These are phyloP conservation scores for Balansia obtecta DNA, from an alignment of 2,329 filamentous ascomycete genomes.

Conservation along the genomic window DNA sequence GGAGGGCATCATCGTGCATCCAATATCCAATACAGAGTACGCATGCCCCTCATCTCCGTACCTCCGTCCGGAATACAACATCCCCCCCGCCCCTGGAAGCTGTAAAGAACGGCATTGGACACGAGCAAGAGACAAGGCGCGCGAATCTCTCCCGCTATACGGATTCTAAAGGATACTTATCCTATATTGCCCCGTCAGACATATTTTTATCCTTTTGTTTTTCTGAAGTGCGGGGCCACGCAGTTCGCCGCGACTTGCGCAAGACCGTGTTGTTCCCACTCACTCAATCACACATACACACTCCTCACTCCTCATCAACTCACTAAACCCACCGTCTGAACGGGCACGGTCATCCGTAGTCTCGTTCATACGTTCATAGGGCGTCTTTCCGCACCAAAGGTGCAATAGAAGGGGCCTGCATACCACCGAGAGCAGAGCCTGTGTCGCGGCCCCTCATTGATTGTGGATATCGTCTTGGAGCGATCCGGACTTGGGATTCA, in stretches of 20 bases:
- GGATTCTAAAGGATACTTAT: not conserved
- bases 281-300: too few species aligned
- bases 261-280: not conserved
- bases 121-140: too few species aligned
- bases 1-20: conserved; percentile 5
- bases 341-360: too few species aligned
- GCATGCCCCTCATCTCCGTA: conserved; percentile 1
- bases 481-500: not conserved
- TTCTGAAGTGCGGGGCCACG: not conserved
- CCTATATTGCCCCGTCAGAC: not conserved
- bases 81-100: not conserved
- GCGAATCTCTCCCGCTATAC: not conserved
- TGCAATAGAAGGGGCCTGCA: not conserved
- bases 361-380: too few species aligned
- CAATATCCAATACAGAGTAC: not conserved
- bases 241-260: not conserved
- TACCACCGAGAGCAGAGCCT: too few species aligned
- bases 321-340: not conserved
- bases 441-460: too few species aligned
- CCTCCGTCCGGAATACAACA: not conserved
- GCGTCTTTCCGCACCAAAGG: not conserved
- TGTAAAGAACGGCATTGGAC: not conserved
- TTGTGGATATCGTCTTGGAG: not conserved
- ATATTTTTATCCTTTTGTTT: not conserved
- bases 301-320: too few species aligned